phyloP scores from a whole-genome alignment of 768 basidiomycete species.

The Kwoniella mangroviensis region DNA sequence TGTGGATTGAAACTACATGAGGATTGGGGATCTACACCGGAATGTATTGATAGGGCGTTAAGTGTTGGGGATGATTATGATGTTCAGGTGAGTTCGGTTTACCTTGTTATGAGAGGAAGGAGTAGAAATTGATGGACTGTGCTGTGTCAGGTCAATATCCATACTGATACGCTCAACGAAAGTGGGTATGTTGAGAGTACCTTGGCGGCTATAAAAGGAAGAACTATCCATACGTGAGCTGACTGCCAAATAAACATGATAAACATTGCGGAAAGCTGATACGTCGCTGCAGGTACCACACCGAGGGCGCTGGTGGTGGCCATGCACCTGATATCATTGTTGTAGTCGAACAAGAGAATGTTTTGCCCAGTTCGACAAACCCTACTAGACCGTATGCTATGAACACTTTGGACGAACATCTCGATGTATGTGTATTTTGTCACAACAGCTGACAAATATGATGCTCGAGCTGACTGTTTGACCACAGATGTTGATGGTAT shows the following conservation, averaged over 20 bases:
- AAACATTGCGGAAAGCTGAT: background rate
- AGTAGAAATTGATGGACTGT: too few species aligned
- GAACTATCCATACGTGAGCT: constrained; percentile 81
- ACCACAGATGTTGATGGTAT: constrained; percentile 96
- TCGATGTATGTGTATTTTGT: constrained; percentile 69
- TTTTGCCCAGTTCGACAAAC: constrained; percentile 94
- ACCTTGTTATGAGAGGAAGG: too few species aligned
- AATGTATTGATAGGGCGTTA: constrained; percentile 74
- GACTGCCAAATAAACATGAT: background rate
- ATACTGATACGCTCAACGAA: constrained; percentile 96
- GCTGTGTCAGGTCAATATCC: constrained; percentile 75
- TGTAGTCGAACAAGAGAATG: constrained; percentile 87
- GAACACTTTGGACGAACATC: constrained; percentile 95
- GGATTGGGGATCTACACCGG: constrained; percentile 94
- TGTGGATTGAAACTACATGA: constrained; percentile 93
- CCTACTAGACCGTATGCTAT: constrained; percentile 88
- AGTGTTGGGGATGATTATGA: constrained; percentile 87
- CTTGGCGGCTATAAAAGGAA: constrained; percentile 81
- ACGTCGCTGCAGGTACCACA: constrained; percentile 68
- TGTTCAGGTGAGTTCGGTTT: constrained; percentile 70
- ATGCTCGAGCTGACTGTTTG: background rate
- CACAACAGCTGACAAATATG: background rate
- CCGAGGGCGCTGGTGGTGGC: constrained; percentile 93
- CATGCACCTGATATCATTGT: constrained; percentile 98
- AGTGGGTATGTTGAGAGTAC: constrained; percentile 96